Base-by-base conservation (phyloP, 208 protist genomes). In the Jaenimonas drosophilae region DNA sequence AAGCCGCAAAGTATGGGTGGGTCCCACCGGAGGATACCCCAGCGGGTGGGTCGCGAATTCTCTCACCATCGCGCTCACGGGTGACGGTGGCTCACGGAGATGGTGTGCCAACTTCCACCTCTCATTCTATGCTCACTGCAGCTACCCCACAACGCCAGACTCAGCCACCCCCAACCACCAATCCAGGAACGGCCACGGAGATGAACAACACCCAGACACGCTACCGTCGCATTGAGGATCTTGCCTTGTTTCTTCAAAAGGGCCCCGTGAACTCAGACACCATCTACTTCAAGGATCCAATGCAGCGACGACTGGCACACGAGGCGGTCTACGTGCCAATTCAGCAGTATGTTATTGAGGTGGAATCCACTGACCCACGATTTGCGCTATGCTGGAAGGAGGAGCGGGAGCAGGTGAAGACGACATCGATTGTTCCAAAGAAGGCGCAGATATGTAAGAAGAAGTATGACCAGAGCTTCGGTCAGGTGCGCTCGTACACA, bases 401-500 rank as follows among this genome's bases (percentile, higher is more conserved):
- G 4, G 52, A 49, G 49, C 38, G 46, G 9, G 53, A 37, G 2
- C 25, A 49, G 32, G 26, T 34, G 23, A 49, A 47, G 7, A 6
- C 32, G 14, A 19, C 16, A 7, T 30, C 41, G 37, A 50, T 49
- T 14, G 37, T 75, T 14, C 41, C 51, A 0, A 19, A 19, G 26
- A 16, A 32, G 4, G 32, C 53, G 12, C 53, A 42, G 27, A 16
- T 42, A 17, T 37, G 30, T 2, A 38, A 70, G 32, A 31, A 34
- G n/a, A 55, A 49, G 25, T 55, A 65, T 40, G 48, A 49, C 27
- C 36, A 44, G 12, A 59, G 39, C 0, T 57, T 63, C 20, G 71
- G 66, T 1, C 41, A 49, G 4, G 72, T 81, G 39, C 71, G 58
- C 46, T 67, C 72, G 4, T 81, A 81, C 29, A 62, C 61, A 14